Conservation (phyloP, 768 basidiomycete species). For the Gloeophyllum trabeum region DNA sequence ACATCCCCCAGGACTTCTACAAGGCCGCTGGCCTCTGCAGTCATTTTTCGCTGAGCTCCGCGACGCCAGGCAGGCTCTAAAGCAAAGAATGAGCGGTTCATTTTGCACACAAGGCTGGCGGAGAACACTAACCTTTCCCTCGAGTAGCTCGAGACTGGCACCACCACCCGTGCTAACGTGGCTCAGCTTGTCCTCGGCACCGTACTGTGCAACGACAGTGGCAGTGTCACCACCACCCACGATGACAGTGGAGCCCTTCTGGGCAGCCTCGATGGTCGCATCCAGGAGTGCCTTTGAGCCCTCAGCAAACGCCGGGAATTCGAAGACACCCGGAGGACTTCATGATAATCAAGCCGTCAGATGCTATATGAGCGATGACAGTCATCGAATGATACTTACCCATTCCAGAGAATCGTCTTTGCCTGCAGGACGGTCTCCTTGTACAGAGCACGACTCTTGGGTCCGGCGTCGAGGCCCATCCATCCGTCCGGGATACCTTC, state of each 20-base stretch:
- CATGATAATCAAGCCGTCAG: constrained; percentile 5
- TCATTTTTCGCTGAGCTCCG: constrained; percentile 78
- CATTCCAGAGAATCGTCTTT: constrained; percentile 97
- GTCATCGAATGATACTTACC: no score
- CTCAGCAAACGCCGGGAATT: constrained; percentile 83
- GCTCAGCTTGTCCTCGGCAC: constrained; percentile 79
- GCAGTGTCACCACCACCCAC: constrained; percentile 95
- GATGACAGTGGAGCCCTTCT: constrained; percentile 83
- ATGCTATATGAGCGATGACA: not conserved
- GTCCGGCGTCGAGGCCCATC: constrained; percentile 93
- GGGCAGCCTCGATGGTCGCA: constrained; percentile 77
- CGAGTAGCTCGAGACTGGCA: constrained; percentile 88
- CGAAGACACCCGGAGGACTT: constrained; percentile 96
- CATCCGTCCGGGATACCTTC: constrained; percentile 87
- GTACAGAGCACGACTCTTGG: constrained; percentile 74
- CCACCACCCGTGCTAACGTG: constrained; percentile 97
- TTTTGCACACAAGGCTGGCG: not conserved
- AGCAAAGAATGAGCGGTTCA: constrained; percentile 2
- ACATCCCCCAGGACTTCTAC: no score
- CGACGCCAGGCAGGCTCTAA: constrained; percentile 83
- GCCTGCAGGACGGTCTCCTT: constrained; percentile 69
- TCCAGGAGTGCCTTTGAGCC: constrained; percentile 81
- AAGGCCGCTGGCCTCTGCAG: no score
- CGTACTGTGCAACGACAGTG: constrained; percentile 85
- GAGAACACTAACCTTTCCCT: constrained; percentile 73